Conservation (phyloP, 768 basidiomycete genomes). For the Boletellus sp. region DNA sequence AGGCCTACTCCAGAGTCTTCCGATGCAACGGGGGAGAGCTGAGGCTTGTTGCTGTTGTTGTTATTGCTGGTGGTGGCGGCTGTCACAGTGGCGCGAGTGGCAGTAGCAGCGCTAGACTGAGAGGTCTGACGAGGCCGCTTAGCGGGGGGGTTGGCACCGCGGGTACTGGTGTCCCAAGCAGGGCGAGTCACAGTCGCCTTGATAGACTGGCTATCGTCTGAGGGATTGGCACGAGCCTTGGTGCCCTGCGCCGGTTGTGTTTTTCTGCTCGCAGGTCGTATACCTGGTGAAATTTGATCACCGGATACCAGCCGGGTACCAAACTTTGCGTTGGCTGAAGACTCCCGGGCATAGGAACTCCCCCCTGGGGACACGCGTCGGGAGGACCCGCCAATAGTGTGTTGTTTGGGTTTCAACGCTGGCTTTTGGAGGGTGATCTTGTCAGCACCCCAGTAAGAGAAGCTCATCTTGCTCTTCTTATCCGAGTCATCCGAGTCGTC, state of each 20-base stretch:
- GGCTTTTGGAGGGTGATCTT: slow-evolving; percentile 86
- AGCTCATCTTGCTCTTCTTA: slow-evolving; percentile 90
- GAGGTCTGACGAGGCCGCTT: slow-evolving; percentile 72
- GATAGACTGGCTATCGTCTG: slow-evolving; percentile 63
- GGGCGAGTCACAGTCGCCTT: slow-evolving; percentile 75
- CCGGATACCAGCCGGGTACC: slow-evolving; percentile 74
- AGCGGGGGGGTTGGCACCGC: slow-evolving; percentile 34
- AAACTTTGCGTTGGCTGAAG: slow-evolving; percentile 91
- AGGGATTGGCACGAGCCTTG: slow-evolving; percentile 44
- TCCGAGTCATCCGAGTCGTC: slow-evolving; percentile 82
- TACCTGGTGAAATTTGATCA: slow-evolving; percentile 39
- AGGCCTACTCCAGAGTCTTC: slow-evolving; percentile 78
- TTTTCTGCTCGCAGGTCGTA: slow-evolving; percentile 64
- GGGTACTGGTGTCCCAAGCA: slow-evolving; percentile 67
- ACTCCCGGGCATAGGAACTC: slow-evolving; percentile 68
- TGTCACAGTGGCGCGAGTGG: slow-evolving; percentile 39
- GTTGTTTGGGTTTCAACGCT: slow-evolving; percentile 46
- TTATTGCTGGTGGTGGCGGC: slow-evolving; percentile 25
- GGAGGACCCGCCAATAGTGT: slow-evolving; percentile 32
- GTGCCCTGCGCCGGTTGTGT: slow-evolving; percentile 43
- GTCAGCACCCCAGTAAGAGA: slow-evolving; percentile 92
- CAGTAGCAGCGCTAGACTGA: slow-evolving; percentile 63
- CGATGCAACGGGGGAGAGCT: slow-evolving; percentile 66
- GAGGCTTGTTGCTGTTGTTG: slow-evolving; percentile 26
- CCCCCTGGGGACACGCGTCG: slow-evolving; percentile 41